Percentiles rank a stretch among this genome's conserved stretches.
These are phyloP conservation scores for Cryptococcus floricola DNA, from an alignment of 1,284 basidiomycete genomes.

Conservation along the genomic window DNA sequence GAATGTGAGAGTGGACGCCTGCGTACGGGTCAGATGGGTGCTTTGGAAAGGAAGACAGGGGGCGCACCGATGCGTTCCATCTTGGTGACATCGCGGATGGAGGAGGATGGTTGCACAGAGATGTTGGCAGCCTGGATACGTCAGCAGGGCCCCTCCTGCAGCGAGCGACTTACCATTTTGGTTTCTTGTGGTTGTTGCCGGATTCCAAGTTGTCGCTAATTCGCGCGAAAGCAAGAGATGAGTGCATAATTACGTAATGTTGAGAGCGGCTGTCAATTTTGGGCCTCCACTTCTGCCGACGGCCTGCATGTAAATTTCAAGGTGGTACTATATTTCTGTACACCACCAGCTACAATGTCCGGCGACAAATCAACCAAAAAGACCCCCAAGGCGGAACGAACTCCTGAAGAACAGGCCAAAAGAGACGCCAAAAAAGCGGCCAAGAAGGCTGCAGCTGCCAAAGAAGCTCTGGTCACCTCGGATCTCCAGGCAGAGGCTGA, in stretches of 20 bases:
- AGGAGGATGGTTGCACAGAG: slow-evolving; percentile 42
- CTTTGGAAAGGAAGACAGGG: neutral
- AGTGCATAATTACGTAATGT: neutral
- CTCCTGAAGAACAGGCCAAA: slow-evolving; percentile 41
- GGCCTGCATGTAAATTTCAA: neutral
- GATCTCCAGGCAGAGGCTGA: slow-evolving; percentile 4
- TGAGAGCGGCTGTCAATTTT: neutral
- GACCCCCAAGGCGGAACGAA: slow-evolving; percentile 29
- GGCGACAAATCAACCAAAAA: slow-evolving; percentile 5
- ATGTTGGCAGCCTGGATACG: slow-evolving; percentile 47
- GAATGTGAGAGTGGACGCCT: slow-evolving; percentile 98
- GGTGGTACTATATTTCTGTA: neutral
- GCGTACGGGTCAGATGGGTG: slow-evolving; percentile 5
- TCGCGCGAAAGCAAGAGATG: neutral
- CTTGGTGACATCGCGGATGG: slow-evolving; percentile 80
- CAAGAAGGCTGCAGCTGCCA: slow-evolving; percentile 25
- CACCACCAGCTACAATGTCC: slow-evolving; percentile 3
- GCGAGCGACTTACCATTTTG: neutral
- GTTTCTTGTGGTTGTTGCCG: neutral
- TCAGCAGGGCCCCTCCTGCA: neutral
- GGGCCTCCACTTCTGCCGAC: neutral
- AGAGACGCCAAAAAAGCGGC: slow-evolving; percentile 42
- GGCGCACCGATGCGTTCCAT: slow-evolving; percentile 87
- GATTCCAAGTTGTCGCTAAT: neutral
- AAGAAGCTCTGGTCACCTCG: slow-evolving; percentile 6